These are phyloP conservation scores for Corymbia maculata DNA, from an alignment of 345 rosid species.

Conservation along the genomic window DNA sequence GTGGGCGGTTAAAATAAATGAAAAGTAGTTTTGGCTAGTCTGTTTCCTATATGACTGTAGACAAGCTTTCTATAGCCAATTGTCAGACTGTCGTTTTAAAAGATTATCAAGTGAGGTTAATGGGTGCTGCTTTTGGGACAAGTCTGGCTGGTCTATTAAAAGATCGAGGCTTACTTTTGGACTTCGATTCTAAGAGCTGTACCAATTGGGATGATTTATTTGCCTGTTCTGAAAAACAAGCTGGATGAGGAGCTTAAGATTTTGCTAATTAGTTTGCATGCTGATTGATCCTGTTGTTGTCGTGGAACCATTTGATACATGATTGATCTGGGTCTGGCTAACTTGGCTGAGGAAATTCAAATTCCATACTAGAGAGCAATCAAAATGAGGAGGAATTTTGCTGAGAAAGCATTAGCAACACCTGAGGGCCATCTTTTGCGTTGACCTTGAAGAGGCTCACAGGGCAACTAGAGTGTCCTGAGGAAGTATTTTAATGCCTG, in stretches of 20 bases:
- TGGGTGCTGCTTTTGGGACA: not conserved
- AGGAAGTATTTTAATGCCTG: not conserved
- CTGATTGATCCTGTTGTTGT: no score
- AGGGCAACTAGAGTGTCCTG: not conserved
- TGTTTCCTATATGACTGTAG: not conserved
- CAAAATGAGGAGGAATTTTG: no score
- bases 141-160: not conserved
- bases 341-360: not conserved
- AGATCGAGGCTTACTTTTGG: not conserved
- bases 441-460: not conserved
- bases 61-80: not conserved
- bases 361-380: no score
- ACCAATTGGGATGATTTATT: not conserved
- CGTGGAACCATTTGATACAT: fast-evolving
- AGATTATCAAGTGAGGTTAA: not conserved
- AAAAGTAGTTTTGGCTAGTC: not conserved
- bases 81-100: not conserved
- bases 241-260: not conserved
- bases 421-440: not conserved
- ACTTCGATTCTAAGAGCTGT: not conserved
- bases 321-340: no score
- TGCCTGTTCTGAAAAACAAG: not conserved
- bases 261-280: not conserved
- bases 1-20: no score
- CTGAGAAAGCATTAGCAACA: not conserved